These are phyloP conservation scores for Chlorencoelia australis DNA, from an alignment of 2,329 filamentous ascomycete genomes.

Conservation along the genomic window DNA sequence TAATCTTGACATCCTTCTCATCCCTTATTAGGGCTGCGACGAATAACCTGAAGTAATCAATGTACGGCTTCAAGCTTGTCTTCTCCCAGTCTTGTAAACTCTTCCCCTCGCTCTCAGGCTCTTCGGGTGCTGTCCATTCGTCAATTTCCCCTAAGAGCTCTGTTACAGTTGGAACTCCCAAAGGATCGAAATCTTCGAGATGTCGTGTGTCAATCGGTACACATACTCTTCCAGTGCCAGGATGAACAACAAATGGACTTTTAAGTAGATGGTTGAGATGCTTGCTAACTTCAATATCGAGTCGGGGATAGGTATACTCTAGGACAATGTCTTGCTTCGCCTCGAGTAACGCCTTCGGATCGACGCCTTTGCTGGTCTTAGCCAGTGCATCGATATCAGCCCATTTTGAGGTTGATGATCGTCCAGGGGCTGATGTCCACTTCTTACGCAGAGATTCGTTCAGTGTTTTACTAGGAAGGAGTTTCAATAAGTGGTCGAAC, in stretches of 20 bases:
- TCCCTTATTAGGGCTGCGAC: slow-evolving; percentile 73
- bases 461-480: slow-evolving; percentile 72
- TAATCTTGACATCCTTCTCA: slow-evolving; percentile 43
- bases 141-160: slow-evolving; percentile 79
- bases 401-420: slow-evolving; percentile 77
- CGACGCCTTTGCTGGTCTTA: slow-evolving; percentile 63
- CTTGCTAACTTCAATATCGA: slow-evolving; percentile 95
- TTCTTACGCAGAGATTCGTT: slow-evolving; percentile 75
- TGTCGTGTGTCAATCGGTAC: slow-evolving; percentile 76
- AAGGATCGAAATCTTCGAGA: slow-evolving; percentile 77
- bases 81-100: slow-evolving; percentile 84
- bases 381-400: slow-evolving; percentile 83
- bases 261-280: slow-evolving; percentile 98
- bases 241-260: slow-evolving; percentile 91
- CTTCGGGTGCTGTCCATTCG: slow-evolving; percentile 50
- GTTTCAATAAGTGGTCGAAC: slow-evolving; percentile 66
- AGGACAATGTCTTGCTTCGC: slow-evolving; percentile 94
- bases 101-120: slow-evolving; percentile 35
- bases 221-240: slow-evolving; percentile 86
- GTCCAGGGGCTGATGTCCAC: slow-evolving; percentile 76
- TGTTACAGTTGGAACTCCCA: slow-evolving; percentile 81
- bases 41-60: slow-evolving; percentile 80
- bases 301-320: slow-evolving; percentile 94
- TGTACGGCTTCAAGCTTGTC: slow-evolving; percentile 85
- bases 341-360: slow-evolving; percentile 64